These are phyloP conservation scores for Tagetes patula DNA, from an alignment of 129 eudicot species.

Conservation along the genomic window DNA sequence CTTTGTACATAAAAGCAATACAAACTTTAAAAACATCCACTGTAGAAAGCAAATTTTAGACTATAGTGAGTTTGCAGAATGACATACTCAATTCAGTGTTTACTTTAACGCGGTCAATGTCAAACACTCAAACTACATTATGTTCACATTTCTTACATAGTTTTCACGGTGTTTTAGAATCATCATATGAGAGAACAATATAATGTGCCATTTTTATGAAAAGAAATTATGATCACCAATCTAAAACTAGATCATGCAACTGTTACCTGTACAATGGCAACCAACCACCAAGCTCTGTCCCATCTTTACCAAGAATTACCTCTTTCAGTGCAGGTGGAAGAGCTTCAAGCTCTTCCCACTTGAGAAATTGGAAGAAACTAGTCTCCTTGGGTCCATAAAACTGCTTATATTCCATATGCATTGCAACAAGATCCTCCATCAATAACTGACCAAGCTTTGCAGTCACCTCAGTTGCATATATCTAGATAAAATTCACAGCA, in stretches of 20 bases:
- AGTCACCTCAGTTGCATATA: constrained; percentile 90
- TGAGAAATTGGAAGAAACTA: constrained; percentile 51
- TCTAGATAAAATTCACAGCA: constrained; percentile 32
- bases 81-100: background rate
- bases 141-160: background rate
- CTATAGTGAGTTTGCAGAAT: background rate
- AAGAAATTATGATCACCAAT: background rate
- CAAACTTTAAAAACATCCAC: background rate
- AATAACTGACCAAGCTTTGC: constrained; percentile 67
- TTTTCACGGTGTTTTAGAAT: background rate
- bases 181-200: background rate
- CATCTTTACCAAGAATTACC: constrained; percentile 62
- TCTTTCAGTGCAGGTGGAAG: constrained; percentile 64
- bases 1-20: background rate
- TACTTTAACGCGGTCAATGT: background rate
- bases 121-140: background rate
- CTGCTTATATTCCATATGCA: constrained; percentile 78
- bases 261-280: constrained; percentile 78
- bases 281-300: constrained; percentile 72
- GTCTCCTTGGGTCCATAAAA: constrained; percentile 70
- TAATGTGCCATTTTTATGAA: background rate
- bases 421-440: constrained; percentile 86
- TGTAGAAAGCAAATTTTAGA: background rate
- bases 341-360: constrained; percentile 77
- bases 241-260: constrained; percentile 3